These are phyloP conservation scores for Leccinum arenicola DNA, from an alignment of 768 basidiomycete genomes.

Conservation along the genomic window DNA sequence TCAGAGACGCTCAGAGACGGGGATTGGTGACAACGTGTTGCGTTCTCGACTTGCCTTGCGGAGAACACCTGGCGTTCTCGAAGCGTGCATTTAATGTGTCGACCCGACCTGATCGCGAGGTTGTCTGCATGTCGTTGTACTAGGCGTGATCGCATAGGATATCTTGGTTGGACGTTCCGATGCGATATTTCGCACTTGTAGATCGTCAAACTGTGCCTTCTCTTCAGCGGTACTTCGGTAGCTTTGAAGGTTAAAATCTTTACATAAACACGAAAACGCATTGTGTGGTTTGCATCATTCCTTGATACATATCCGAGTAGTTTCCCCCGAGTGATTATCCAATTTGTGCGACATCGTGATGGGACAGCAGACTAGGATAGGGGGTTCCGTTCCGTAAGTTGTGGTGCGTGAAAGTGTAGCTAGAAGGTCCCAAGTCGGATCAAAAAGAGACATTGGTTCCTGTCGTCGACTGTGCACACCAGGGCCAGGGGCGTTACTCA, in stretches of 20 bases:
- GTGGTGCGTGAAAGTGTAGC: background rate
- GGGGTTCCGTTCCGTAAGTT: slow-evolving; percentile 7
- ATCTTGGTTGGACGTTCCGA: background rate
- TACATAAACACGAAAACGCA: background rate
- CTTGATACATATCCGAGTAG: background rate
- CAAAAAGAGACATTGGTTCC: background rate
- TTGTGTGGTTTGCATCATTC: background rate
- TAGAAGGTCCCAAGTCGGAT: slow-evolving; percentile 9
- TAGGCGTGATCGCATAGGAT: background rate
- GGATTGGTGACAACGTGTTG: slow-evolving; percentile 9
- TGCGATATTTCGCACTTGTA: background rate
- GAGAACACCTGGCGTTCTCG: slow-evolving; percentile 4
- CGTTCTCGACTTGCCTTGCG: background rate
- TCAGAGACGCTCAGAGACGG: background rate
- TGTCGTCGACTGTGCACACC: background rate
- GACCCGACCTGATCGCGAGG: background rate
- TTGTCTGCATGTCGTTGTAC: background rate
- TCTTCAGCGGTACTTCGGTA: background rate
- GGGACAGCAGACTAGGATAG: background rate
- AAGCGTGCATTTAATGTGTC: slow-evolving; percentile 6
- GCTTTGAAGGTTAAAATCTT: background rate
- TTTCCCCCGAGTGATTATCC: background rate
- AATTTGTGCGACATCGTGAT: background rate
- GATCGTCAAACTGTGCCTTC: background rate
- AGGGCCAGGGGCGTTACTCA: background rate